Base-by-base conservation (phyloP, 805 yeast genomes). In the Ogataea zsoltii region DNA sequence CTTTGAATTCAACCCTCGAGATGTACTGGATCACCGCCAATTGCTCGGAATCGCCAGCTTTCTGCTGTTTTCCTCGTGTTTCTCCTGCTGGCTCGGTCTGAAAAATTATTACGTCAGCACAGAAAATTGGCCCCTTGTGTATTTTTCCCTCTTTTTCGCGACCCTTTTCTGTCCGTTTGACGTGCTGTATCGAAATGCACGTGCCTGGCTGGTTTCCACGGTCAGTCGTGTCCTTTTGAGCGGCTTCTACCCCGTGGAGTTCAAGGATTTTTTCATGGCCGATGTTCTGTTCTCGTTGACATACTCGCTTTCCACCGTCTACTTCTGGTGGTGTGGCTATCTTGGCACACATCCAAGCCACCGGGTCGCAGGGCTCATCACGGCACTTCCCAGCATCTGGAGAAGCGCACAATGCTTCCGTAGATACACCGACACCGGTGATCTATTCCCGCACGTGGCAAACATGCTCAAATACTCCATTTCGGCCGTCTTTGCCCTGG, bases 401-500 rank as follows among this genome's bases (percentile, higher is more conserved):
- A 85, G 99, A 67, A 78, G 86, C 45, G 60, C 91, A 44, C 99
- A 92, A 62, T 92, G 98, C 67, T 62, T 85, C 21, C 72, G 99
- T 55, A 94, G 99, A 75, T 94, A 75, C 63, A 79, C 82, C 17
- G 99, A 92, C 61, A 85, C 97, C 0, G 91, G 95, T 2, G 96
- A 90, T 57, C 83, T 88, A 85, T 94, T 94, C 62, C 99, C 99
- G 0, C 99, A 92, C 72, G 66, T 92, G 45, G 90, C 96, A 4
- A 92, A 92, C 57, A 88, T 88, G 72, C 57, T 72, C 23, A 92
- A 92, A 64, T 92, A 91, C 62, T 57, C 75, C 1, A 66, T 85
- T 32, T 76, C 90, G 2, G 76, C 86, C 2, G 55, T 77, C 17
- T 88, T 86, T 63, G 82, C 86, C 63, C 77, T 80, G 54, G 69